A percentile compares a stretch with the other conserved stretches of the same genome.
Evolutionary conservation across 1,284 basidiomycete species (phyloP).

Genomic region (Ustilago hordei): DNA sequence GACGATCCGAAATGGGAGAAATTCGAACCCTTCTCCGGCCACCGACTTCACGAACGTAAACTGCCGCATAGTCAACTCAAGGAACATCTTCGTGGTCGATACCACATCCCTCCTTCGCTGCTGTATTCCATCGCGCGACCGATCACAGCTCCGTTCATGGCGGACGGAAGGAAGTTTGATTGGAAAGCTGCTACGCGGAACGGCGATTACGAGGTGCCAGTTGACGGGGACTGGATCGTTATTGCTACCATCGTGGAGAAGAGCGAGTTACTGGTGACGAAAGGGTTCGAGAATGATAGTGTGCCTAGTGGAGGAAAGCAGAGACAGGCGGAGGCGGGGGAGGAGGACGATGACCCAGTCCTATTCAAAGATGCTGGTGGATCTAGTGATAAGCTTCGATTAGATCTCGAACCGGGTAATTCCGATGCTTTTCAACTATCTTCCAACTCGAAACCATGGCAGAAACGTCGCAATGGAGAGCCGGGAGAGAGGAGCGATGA

Average conservation of each 20-base stretch:
- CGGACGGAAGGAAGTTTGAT: background rate
- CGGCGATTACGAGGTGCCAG: constrained; percentile 84
- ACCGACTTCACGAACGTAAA: constrained; percentile 79
- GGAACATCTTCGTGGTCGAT: constrained; percentile 84
- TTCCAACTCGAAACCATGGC: constrained; percentile 1
- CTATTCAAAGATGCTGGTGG: constrained; percentile 26
- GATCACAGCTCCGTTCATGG: background rate
- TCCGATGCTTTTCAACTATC: constrained; percentile 23
- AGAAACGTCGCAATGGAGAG: constrained; percentile 52
- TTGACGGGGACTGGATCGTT: constrained; percentile 89
- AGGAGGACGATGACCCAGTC: constrained; percentile 36
- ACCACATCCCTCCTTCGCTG: constrained; percentile 85
- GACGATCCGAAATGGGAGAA: constrained; percentile 43
- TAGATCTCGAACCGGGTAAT: constrained; percentile 44
- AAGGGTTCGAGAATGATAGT: constrained; percentile 29
- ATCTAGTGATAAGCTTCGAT: constrained; percentile 15
- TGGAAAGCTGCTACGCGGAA: constrained; percentile 14
- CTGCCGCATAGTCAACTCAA: constrained; percentile 82
- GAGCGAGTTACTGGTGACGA: constrained; percentile 77
- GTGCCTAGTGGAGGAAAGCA: background rate
- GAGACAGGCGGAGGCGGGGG: background rate
- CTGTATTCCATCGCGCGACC: constrained; percentile 77
- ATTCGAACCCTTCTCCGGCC: constrained; percentile 50
- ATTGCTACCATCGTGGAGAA: constrained; percentile 89
- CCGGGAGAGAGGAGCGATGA: constrained; percentile 66